Evolutionary conservation across 140 eudicot genomes (phyloP).

Genomic region (Ambrosia hybrid): DNA sequence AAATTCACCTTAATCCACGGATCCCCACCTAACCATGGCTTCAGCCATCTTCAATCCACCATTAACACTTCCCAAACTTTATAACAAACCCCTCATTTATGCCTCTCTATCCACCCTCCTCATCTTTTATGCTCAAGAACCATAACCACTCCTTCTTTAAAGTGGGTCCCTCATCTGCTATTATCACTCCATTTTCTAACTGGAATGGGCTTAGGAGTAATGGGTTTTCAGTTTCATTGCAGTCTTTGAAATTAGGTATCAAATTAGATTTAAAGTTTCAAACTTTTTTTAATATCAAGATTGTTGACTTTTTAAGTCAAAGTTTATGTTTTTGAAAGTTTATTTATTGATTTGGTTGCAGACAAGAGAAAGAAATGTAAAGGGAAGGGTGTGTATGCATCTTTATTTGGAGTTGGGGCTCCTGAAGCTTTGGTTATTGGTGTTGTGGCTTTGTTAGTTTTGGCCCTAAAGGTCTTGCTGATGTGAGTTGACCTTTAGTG

Average conservation of each 20-base stretch:
- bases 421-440: slow-evolving; percentile 96
- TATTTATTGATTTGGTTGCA: slow-evolving; percentile 29
- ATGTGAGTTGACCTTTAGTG: slow-evolving; percentile 46
- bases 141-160: slow-evolving; percentile 35
- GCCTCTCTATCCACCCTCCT: slow-evolving; percentile 21
- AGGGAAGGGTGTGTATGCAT: slow-evolving; percentile 71
- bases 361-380: slow-evolving; percentile 56
- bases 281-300: no score
- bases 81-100: no score
- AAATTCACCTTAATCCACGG: neutral
- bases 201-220: slow-evolving; percentile 65
- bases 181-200: slow-evolving; percentile 35
- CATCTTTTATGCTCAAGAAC: slow-evolving; percentile 36
- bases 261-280: neutral
- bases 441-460: slow-evolving; percentile 92
- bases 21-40: slow-evolving; percentile 49
- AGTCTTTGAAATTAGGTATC: slow-evolving; percentile 45
- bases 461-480: slow-evolving; percentile 99
- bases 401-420: slow-evolving; percentile 98
- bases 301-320: slow-evolving; percentile 11
- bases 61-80: no score
- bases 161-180: slow-evolving; percentile 44
- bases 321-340: slow-evolving; percentile 15
- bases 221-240: slow-evolving; percentile 44
- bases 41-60: slow-evolving; percentile 42